A percentile compares a stretch with the other conserved stretches of the same genome.
phyloP scores from a whole-genome alignment of 2,329 filamentous ascomycete species.

The Penicillium sp. region DNA sequence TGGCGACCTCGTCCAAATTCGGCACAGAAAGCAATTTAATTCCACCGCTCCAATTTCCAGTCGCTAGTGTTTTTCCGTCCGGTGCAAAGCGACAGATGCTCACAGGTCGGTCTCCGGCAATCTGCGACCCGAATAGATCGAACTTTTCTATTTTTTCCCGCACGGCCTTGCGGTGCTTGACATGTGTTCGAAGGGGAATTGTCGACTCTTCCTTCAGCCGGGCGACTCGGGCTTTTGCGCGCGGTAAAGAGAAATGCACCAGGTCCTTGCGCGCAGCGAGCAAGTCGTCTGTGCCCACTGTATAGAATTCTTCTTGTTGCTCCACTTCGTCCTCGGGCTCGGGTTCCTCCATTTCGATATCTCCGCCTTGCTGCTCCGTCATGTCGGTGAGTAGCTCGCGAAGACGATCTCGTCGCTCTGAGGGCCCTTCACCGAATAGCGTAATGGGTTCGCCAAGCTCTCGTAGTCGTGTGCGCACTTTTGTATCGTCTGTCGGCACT shows the following conservation, averaged over 20 bases:
- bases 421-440: slow-evolving; percentile 85
- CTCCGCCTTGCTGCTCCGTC: slow-evolving; percentile 60
- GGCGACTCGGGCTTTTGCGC: slow-evolving; percentile 73
- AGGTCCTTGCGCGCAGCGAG: slow-evolving; percentile 76
- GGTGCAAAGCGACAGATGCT: slow-evolving; percentile 92
- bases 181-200: slow-evolving; percentile 84
- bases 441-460: slow-evolving; percentile 93
- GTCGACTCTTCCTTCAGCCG: slow-evolving; percentile 78
- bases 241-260: slow-evolving; percentile 78
- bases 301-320: slow-evolving; percentile 93
- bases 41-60: slow-evolving; percentile 89
- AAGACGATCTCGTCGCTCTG: slow-evolving; percentile 82
- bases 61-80: slow-evolving; percentile 77
- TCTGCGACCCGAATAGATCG: slow-evolving; percentile 91
- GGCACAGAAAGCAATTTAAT: slow-evolving; percentile 85
- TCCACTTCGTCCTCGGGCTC: slow-evolving; percentile 65
- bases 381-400: slow-evolving; percentile 77
- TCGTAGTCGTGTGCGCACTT: slow-evolving; percentile 77
- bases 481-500: slow-evolving; percentile 89
- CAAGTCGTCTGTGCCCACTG: slow-evolving; percentile 73
- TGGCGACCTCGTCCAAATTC: slow-evolving; percentile 73
- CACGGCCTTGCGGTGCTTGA: slow-evolving; percentile 86
- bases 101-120: slow-evolving; percentile 84
- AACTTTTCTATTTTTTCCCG: slow-evolving; percentile 81
- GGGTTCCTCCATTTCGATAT: slow-evolving; percentile 55